These are phyloP conservation scores for Blastobotrys chiropterorum DNA, from an alignment of 805 yeast species.

Conservation along the genomic window DNA sequence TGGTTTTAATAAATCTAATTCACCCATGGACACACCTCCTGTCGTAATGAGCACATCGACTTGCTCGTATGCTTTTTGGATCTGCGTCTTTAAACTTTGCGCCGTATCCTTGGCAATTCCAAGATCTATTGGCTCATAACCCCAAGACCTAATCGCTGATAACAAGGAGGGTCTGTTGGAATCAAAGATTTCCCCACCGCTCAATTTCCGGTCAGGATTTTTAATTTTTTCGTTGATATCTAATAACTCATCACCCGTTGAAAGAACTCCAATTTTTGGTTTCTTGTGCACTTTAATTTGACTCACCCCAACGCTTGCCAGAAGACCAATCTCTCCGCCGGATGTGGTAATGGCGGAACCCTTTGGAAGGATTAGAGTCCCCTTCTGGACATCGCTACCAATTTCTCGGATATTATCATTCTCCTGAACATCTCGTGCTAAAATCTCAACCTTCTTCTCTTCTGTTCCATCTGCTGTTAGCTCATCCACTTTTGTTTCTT, in stretches of 20 bases:
- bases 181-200: constrained; percentile 42
- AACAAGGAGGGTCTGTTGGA: constrained; percentile 45
- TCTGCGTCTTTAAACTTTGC: constrained; percentile 22
- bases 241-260: constrained; percentile 48
- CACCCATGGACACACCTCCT: constrained; percentile 60
- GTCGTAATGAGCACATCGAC: constrained; percentile 44
- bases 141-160: constrained; percentile 32
- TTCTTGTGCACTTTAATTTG: constrained; percentile 35
- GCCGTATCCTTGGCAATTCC: constrained; percentile 45
- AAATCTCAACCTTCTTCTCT: constrained; percentile 37
- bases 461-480: constrained; percentile 36
- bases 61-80: constrained; percentile 26
- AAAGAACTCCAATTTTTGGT: constrained; percentile 42
- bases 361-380: constrained; percentile 33
- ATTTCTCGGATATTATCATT: constrained; percentile 43
- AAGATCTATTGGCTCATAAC: constrained; percentile 39
- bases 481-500: constrained; percentile 39
- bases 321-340: constrained; percentile 47
- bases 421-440: constrained; percentile 34
- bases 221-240: constrained; percentile 24
- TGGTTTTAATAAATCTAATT: constrained; percentile 45
- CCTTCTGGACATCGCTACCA: constrained; percentile 44
- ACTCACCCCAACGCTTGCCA: constrained; percentile 42
- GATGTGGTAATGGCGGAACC: constrained; percentile 35
- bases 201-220: not conserved